Percentiles rank a stretch among this genome's conserved stretches.
These are phyloP conservation scores for Candida dajiaensis DNA, from an alignment of 805 yeast species.

Conservation along the genomic window DNA sequence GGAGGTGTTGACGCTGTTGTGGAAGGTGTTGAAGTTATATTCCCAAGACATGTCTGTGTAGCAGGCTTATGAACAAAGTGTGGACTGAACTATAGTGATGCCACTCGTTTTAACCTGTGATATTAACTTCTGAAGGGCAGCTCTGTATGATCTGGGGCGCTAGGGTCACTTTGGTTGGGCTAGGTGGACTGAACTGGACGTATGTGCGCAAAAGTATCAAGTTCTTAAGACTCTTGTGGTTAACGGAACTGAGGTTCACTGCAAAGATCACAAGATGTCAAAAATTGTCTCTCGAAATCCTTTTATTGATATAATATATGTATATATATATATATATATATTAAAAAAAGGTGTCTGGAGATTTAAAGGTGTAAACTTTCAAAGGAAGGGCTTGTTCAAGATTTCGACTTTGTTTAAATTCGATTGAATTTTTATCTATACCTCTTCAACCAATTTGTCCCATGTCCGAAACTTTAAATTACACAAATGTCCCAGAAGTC, in stretches of 20 bases:
- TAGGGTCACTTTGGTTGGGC: background rate
- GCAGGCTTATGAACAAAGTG: background rate
- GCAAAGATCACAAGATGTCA: background rate
- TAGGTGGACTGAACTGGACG: background rate
- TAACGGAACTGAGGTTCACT: background rate
- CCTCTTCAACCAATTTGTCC: background rate
- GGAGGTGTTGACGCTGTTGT: background rate
- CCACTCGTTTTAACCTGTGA: too few relatives aligned
- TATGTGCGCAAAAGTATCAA: background rate
- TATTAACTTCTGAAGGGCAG: background rate
- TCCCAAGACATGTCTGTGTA: conserved; percentile 18
- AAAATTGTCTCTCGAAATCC: background rate
- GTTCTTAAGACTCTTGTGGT: background rate
- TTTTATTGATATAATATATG: too few relatives aligned
- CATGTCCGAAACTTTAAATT: background rate
- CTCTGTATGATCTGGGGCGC: background rate
- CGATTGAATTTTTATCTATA: background rate
- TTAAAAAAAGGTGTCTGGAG: background rate
- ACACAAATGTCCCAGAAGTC: background rate
- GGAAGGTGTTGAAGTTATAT: conserved; percentile 7
- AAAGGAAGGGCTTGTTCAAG: background rate
- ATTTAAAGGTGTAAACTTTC: background rate
- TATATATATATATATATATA: too few relatives aligned
- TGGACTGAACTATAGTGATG: background rate
- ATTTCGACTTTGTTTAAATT: background rate